Percentiles rank a stretch among this genome's conserved stretches.
phyloP scores from a whole-genome alignment of 768 basidiomycete genomes.

The Leccinum aurantiacum region DNA sequence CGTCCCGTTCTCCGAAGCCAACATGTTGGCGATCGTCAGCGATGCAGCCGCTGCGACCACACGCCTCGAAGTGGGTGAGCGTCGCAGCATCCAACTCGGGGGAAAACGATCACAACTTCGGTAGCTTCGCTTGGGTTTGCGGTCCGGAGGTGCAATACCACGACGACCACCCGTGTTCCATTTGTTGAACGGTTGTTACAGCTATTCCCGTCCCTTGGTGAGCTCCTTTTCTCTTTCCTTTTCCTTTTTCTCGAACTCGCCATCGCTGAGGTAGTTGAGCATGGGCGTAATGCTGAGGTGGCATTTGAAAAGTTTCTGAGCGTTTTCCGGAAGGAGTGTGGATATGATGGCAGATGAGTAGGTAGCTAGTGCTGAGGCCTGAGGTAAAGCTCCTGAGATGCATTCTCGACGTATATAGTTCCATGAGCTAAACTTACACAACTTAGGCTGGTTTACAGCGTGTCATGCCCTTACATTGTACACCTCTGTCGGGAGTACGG shows the following conservation, averaged over 20 bases:
- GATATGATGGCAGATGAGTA: too few relatives aligned
- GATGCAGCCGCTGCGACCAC: constrained; percentile 86
- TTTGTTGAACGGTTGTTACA: constrained; percentile 35
- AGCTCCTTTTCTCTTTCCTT: constrained; percentile 93
- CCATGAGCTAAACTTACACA: too few relatives aligned
- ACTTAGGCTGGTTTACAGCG: too few relatives aligned
- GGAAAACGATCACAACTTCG: constrained; percentile 84
- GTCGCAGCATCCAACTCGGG: constrained; percentile 74
- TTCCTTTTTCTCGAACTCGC: constrained; percentile 86
- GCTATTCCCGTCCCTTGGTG: constrained; percentile 58
- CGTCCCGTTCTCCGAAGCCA: constrained; percentile 86
- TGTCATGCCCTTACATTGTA: too few relatives aligned
- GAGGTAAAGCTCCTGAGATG: too few relatives aligned
- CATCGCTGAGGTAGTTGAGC: constrained; percentile 84
- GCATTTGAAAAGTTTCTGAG: too few relatives aligned
- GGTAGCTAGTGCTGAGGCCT: too few relatives aligned
- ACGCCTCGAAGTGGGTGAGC: constrained; percentile 69
- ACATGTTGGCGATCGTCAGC: constrained; percentile 86
- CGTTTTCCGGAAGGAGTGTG: too few relatives aligned
- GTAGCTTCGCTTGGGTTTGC: constrained; percentile 88
- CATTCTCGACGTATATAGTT: too few relatives aligned
- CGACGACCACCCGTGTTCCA: constrained; percentile 79
- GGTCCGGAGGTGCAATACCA: constrained; percentile 84
- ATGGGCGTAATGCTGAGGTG: constrained; percentile 48
- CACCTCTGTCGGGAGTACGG: too few relatives aligned